phyloP scores from a whole-genome alignment of 1,284 basidiomycete species.

The Ceratobasidium sp. region DNA sequence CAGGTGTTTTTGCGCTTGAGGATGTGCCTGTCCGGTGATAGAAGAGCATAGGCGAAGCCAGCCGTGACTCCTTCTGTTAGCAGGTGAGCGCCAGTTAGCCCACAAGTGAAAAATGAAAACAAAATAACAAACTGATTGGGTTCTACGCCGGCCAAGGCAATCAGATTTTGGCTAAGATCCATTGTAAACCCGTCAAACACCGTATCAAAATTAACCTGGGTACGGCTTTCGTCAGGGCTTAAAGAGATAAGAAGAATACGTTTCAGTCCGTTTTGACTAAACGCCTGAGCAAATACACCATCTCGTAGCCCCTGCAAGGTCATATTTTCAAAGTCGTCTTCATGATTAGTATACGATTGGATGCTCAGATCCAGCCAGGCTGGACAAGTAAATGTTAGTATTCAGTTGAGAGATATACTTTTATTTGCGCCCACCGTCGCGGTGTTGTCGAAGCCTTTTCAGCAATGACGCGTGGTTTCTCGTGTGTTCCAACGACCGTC shows the following conservation, averaged over 20 bases:
- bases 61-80: not conserved
- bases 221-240: not conserved
- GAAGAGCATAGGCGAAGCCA: not conserved
- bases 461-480: no score
- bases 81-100: not conserved
- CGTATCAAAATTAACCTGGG: not conserved
- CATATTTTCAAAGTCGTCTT: no score
- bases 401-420: no score
- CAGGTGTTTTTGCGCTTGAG: not conserved
- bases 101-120: not conserved
- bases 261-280: not conserved
- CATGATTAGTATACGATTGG: no score
- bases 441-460: no score
- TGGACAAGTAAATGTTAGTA: no score
- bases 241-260: no score
- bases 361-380: no score
- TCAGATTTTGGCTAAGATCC: constrained; percentile 5
- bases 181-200: constrained; percentile 5
- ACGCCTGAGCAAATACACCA: no score
- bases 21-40: not conserved
- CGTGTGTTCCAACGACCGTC: no score
- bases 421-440: no score
- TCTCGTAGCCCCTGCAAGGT: no score
- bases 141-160: not conserved
- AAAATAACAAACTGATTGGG: not conserved